A percentile compares a stretch with the other conserved stretches of the same genome.
Evolutionary conservation across 129 eudicot species (phyloP).

Genomic region (Pulicaria dysenterica): DNA sequence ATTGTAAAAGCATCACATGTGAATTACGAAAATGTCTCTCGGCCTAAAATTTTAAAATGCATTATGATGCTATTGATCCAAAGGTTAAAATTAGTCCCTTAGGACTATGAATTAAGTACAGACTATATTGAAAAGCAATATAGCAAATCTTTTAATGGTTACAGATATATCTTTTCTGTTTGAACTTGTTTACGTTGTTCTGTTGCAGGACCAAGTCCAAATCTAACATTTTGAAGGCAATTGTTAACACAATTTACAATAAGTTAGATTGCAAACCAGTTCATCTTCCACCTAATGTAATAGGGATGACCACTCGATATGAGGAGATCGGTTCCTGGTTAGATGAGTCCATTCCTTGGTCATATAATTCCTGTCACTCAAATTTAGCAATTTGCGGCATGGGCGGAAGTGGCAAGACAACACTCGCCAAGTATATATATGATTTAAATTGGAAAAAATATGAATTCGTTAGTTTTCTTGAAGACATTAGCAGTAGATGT

Average conservation of each 20-base stretch:
- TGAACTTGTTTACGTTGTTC: not conserved
- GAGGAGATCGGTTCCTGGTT: constrained; percentile 1
- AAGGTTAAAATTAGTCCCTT: no score
- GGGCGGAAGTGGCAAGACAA: constrained; percentile 24
- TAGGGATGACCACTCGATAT: not conserved
- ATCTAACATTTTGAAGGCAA: not conserved
- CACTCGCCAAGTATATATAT: constrained; percentile 7
- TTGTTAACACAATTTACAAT: constrained; percentile 9
- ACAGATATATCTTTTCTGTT: no score
- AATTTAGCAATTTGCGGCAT: constrained; percentile 8
- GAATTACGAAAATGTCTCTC: no score
- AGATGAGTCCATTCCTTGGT: not conserved
- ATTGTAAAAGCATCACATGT: no score
- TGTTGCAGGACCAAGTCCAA: not conserved
- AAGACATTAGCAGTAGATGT: constrained; percentile 3
- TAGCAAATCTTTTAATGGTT: no score
- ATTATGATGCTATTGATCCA: no score
- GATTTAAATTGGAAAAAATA: not conserved
- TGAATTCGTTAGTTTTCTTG: constrained; percentile 4
- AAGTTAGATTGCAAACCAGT: not conserved
- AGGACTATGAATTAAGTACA: no score
- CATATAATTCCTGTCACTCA: no score
- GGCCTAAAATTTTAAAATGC: no score
- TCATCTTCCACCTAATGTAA: constrained; percentile 6
- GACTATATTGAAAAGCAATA: no score